Evolutionary conservation across 164 flowering plant species (phyloP).

Genomic region (Macadamia integrifolia): DNA sequence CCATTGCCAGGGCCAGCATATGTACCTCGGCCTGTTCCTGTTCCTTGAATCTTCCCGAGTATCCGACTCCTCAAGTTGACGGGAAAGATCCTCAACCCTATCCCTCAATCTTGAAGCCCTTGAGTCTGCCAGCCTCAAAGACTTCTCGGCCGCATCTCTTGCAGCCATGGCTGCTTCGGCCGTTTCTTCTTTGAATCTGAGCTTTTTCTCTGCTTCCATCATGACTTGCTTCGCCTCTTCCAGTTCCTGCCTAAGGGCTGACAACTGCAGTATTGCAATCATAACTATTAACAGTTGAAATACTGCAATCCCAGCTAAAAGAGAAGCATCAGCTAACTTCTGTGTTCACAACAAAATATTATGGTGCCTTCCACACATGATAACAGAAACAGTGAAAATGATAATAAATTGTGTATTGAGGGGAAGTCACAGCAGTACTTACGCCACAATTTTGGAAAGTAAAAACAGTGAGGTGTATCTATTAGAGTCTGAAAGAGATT

Average conservation of each 20-base stretch:
- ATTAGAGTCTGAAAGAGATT: too few relatives aligned
- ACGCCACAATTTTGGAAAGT: too few relatives aligned
- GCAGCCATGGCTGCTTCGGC: constrained; percentile 96
- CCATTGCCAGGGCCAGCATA: constrained; percentile 99
- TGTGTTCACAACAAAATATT: too few relatives aligned
- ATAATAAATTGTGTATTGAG: too few relatives aligned
- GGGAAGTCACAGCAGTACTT: too few relatives aligned
- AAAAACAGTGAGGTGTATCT: too few relatives aligned
- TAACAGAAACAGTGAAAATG: too few relatives aligned
- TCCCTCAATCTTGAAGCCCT: constrained; percentile 82
- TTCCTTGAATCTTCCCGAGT: constrained; percentile 40
- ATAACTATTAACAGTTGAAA: neutral
- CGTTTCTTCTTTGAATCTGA: constrained; percentile 89
- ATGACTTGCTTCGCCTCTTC: constrained; percentile 75
- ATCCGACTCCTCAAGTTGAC: constrained; percentile 73
- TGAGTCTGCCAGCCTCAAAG: constrained; percentile 70
- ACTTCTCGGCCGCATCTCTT: constrained; percentile 91
- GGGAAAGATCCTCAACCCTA: constrained; percentile 80
- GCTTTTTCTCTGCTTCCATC: constrained; percentile 72
- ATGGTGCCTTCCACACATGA: too few relatives aligned
- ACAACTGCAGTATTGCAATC: constrained; percentile 45
- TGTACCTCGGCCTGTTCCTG: constrained; percentile 47
- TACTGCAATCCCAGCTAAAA: neutral
- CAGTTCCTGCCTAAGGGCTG: constrained; percentile 57
- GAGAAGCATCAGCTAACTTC: too few relatives aligned